Evolutionary conservation across 805 yeast species (phyloP).

Genomic region (Wickerhamomyces canadensis): DNA sequence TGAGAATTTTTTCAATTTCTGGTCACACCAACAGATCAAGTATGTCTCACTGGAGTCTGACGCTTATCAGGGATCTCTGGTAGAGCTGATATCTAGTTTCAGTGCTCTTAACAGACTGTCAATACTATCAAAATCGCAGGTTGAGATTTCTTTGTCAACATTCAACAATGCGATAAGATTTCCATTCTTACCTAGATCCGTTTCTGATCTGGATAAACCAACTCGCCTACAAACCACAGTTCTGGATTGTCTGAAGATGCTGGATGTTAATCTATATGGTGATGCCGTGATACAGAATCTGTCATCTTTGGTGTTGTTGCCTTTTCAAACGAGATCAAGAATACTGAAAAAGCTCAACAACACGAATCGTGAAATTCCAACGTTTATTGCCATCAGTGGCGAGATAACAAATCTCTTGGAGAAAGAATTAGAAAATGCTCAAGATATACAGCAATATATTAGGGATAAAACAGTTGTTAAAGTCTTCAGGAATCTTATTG

Average conservation of each 20-base stretch:
- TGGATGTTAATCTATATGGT: slow-evolving; percentile 31
- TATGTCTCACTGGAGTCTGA: slow-evolving; percentile 35
- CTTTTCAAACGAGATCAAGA: slow-evolving; percentile 54
- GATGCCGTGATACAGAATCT: slow-evolving; percentile 48
- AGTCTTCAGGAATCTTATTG: slow-evolving; percentile 45
- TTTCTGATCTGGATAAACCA: slow-evolving; percentile 47
- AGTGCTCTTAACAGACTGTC: slow-evolving; percentile 39
- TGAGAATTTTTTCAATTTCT: slow-evolving; percentile 43
- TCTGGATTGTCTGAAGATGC: slow-evolving; percentile 38
- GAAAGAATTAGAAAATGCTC: slow-evolving; percentile 27
- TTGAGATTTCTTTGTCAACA: slow-evolving; percentile 48
- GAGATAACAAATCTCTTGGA: slow-evolving; percentile 37
- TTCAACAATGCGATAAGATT: slow-evolving; percentile 65
- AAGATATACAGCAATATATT: slow-evolving; percentile 31
- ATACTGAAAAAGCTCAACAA: slow-evolving; percentile 49
- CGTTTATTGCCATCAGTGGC: slow-evolving; percentile 57
- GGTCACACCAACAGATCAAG: slow-evolving; percentile 39
- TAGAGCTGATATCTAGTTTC: slow-evolving; percentile 50
- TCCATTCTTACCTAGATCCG: slow-evolving; percentile 60
- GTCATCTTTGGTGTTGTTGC: slow-evolving; percentile 46
- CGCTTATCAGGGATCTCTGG: slow-evolving; percentile 54
- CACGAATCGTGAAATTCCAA: slow-evolving; percentile 43
- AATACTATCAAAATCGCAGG: slow-evolving; percentile 25
- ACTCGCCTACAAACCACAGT: slow-evolving; percentile 62
- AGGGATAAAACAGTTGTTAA: slow-evolving; percentile 41